Evolutionary conservation across 2,329 filamentous ascomycete genomes (phyloP), one percentile per base, ranked within the genome.

Genomic region (Fusarium nurragi): DNA sequence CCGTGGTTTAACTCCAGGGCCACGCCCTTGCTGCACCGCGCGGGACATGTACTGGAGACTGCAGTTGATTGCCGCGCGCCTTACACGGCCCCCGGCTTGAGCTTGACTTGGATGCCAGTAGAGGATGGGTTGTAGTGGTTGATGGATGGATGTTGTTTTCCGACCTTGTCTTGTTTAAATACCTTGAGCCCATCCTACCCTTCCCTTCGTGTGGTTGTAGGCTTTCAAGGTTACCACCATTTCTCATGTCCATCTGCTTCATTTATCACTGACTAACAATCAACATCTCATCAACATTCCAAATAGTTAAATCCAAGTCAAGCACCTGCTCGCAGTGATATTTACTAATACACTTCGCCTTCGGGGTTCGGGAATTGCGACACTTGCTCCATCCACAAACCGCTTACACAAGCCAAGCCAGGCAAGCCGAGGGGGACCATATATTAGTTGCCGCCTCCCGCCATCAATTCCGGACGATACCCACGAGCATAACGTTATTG

Each of bases 321-420:
- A 60, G 32, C 32, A n/a, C n/a, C 32, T 14, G 19, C n/a, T 43
- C 18, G n/a, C n/a, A 48, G 26, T 39, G 54, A 32, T 28, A 34
- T 11, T 16, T 19, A 45, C 40, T 55, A 46, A 40, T 49, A 46
- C 45, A 38, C 46, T 43, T 56, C 34, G 41, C 39, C 40, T 43
- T 68, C 65, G 64, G 65, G 16, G 30, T 65, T 68, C 65, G 64
- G 64, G 60, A 45, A 61, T 53, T 65, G 50, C 55, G 50, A 65
- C 39, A 60, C 41, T 59, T 44, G 18, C 55, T 44, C 41, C 55
- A 65, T 54, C 48, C 44, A 32, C 54, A 59, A 38, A 61, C 54
- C 60, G 56, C 64, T 67, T 62, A 67, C 60, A 67, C 50, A 65
- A 50, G 46, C 61, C 63, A 49, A 51, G 46, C 56, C 34, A 53